phyloP scores from a whole-genome alignment of 2,329 filamentous ascomycete species.

The Phialophora chinensis region DNA sequence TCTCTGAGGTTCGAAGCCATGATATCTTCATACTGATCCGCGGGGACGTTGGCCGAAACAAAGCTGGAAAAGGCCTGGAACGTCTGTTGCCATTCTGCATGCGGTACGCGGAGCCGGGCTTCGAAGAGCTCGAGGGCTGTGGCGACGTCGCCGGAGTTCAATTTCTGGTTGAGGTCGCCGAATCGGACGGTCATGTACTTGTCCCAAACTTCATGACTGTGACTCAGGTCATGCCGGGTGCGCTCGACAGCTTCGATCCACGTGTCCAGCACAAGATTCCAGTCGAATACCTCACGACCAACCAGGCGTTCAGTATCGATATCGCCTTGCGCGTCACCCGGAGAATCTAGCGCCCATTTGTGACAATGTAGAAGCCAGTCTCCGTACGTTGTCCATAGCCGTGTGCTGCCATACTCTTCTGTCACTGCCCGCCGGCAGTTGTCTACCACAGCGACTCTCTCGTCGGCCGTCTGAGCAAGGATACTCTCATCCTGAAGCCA shows the following conservation, averaged over 20 bases:
- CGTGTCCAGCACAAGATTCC: constrained; percentile 60
- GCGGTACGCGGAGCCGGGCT: constrained; percentile 62
- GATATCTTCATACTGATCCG: constrained; percentile 56
- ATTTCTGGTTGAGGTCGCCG: constrained; percentile 57
- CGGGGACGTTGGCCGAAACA: constrained; percentile 61
- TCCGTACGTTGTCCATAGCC: constrained; percentile 67
- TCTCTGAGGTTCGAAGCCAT: constrained; percentile 62
- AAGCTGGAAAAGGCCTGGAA: constrained; percentile 66
- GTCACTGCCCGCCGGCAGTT: constrained; percentile 64
- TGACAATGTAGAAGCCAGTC: constrained; percentile 66
- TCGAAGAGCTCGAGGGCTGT: constrained; percentile 60
- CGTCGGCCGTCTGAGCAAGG: constrained; percentile 61
- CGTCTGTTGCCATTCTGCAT: constrained; percentile 65
- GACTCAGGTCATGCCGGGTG: constrained; percentile 66
- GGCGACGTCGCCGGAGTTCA: constrained; percentile 56
- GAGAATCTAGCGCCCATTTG: constrained; percentile 54
- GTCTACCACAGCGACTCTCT: constrained; percentile 65
- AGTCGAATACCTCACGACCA: constrained; percentile 65
- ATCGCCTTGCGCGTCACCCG: constrained; percentile 46
- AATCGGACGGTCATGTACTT: constrained; percentile 62
- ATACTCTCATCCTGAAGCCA: constrained; percentile 68
- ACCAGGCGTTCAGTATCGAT: constrained; percentile 62
- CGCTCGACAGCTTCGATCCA: constrained; percentile 63
- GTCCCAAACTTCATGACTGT: constrained; percentile 68
- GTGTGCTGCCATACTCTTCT: constrained; percentile 66